Evolutionary conservation across 345 rosid genomes (phyloP).

Genomic region (Orychophragmus violaceus): DNA sequence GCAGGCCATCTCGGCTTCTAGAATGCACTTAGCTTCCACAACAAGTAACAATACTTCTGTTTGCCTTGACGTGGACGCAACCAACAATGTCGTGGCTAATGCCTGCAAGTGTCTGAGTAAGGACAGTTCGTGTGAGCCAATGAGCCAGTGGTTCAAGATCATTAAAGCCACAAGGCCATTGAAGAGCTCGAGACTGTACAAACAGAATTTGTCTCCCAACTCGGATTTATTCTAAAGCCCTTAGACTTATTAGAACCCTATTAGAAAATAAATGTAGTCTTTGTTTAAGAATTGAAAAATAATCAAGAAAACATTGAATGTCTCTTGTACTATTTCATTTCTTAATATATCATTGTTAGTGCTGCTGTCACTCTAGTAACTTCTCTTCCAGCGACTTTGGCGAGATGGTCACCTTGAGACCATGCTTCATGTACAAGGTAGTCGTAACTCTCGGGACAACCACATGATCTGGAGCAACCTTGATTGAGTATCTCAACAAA

Average conservation of each 20-base stretch:
- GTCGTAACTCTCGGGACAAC: conserved; percentile 29
- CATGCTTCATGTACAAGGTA: conserved; percentile 26
- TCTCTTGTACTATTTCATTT: not conserved
- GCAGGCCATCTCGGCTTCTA: conserved; percentile 67
- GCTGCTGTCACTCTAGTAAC: not conserved
- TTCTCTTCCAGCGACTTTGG: conserved; percentile 2
- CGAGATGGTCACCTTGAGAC: conserved; percentile 23
- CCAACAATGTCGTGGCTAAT: conserved; percentile 37
- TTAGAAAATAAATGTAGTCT: not conserved
- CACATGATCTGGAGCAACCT: conserved; percentile 21
- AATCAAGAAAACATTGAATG: not conserved
- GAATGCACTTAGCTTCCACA: conserved; percentile 63
- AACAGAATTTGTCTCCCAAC: not conserved
- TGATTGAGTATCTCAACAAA: conserved; percentile 25
- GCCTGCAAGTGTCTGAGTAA: conserved; percentile 49
- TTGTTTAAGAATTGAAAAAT: not conserved
- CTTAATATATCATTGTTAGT: not conserved
- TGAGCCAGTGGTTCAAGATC: conserved; percentile 75
- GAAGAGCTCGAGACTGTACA: conserved; percentile 4
- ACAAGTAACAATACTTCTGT: conserved; percentile 37
- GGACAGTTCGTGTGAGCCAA: conserved; percentile 54
- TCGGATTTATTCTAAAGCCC: conserved; percentile 15
- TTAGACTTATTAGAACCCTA: not conserved
- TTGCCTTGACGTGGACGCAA: conserved; percentile 70
- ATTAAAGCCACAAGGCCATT: conserved; percentile 49